These are phyloP conservation scores for Potentilla sterilis DNA, from an alignment of 306 rosid species.

Conservation along the genomic window DNA sequence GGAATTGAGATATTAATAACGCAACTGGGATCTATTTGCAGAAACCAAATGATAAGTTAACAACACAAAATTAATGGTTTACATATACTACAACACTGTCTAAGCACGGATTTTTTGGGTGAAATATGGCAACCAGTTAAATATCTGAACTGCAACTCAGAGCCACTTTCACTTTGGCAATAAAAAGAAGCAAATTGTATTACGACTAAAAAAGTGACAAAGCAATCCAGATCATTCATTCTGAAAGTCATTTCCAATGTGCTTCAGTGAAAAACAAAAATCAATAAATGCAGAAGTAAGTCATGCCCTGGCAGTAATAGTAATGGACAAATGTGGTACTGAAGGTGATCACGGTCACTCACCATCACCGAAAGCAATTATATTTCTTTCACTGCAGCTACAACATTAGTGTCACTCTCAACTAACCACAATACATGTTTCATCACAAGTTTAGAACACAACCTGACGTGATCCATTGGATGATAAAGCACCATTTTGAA, in stretches of 20 bases:
- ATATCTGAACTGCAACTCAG: neutral
- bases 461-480: slow-evolving; percentile 67
- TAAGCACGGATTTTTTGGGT: neutral
- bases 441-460: neutral
- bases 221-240: neutral
- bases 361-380: neutral
- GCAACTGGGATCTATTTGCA: slow-evolving; percentile 71
- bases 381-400: neutral
- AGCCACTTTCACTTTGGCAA: neutral
- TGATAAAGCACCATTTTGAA: slow-evolving; percentile 80
- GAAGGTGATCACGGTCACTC: neutral
- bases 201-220: neutral
- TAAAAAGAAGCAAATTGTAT: neutral
- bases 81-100: neutral
- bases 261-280: neutral
- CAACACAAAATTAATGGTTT: neutral
- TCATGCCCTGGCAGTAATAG: neutral
- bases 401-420: neutral
- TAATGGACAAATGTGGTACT: neutral
- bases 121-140: neutral
- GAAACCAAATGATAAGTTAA: slow-evolving; percentile 14
- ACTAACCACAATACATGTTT: neutral
- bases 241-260: neutral
- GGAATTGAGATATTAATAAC: slow-evolving; percentile 66
- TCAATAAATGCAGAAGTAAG: neutral